Base-by-base conservation (phyloP, 2,329 filamentous ascomycete species). In the Aspergillus sp. region DNA sequence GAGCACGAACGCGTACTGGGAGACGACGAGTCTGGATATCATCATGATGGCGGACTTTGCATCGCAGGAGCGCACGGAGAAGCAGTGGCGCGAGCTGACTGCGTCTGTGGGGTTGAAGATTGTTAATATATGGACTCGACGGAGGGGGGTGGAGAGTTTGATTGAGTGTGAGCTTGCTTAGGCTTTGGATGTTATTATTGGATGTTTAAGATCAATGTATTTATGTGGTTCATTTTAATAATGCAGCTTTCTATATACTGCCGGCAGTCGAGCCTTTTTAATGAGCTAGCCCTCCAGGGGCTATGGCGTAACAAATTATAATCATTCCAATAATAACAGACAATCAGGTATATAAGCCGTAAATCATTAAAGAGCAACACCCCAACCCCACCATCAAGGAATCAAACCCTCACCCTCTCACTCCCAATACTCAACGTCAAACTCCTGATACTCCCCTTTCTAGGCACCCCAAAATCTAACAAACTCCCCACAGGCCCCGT, bases 21-120 rank as follows among this genome's bases (percentile, higher is more conserved):
- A 71, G 17, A 65, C 62, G 7, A 73, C 70, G 11, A 64, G 65
- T 30, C 59, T 77, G 44, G 79, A 81, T 61, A 68, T 78, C 49
- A 69, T 73, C 24, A 79, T 81, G 76, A 75, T 80, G 74, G 62
- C 63, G 4, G 63, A 72, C n/a, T 67, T 75, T 52, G 70, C 70
- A 1, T 70, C 73, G 0, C 66, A 68, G 46, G 77, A 80, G 64
- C 67, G 77, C 34, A 78, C 73, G 5, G 72, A 75, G 56, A 65
- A 51, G 17, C 70, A 78, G 58, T 80, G 75, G 73, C 66, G 63
- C 22, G 56, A 59, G 20, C 54, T 78, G 20, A 56, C 74, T 2
- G 69, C 68, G 40, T 66, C 66, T 5, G 68, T 65, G 8, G 75
- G 76, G 0, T 52, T 78, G 54, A 73, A 68, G 63, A 69, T 80